Evolutionary conservation across 2,329 filamentous ascomycete species (phyloP).

Genomic region (Tolypocladium nubicola): DNA sequence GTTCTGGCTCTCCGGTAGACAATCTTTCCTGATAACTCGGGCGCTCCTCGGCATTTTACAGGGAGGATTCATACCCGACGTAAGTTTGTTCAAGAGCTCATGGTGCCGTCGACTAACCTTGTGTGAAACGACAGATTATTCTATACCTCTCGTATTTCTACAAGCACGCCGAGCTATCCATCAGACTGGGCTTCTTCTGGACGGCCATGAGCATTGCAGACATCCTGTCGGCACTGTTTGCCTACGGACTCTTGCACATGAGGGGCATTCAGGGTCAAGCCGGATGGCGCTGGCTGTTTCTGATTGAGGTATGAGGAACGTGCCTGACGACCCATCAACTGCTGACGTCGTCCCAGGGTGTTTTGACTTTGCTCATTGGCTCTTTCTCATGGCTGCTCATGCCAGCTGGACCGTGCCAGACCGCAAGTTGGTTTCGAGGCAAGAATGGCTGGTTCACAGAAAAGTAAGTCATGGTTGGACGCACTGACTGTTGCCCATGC

Average conservation of each 20-base stretch:
- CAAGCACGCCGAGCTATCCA: conserved; percentile 57
- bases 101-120: conserved; percentile 1
- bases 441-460: conserved; percentile 30
- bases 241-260: conserved; percentile 24
- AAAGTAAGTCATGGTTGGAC: conserved; percentile 1
- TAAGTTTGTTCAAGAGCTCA: conserved; percentile 8
- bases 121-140: not conserved
- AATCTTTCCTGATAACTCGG: conserved; percentile 27
- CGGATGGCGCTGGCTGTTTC: conserved; percentile 27
- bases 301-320: conserved; percentile 1
- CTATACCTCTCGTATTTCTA: conserved; percentile 69
- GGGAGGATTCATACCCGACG: conserved; percentile 35
- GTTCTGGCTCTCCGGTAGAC: conserved; percentile 26
- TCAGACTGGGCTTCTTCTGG: conserved; percentile 61
- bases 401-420: conserved; percentile 26
- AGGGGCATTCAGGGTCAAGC: conserved; percentile 24
- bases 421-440: conserved; percentile 41
- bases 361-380: conserved; percentile 18
- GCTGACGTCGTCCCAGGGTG: not conserved
- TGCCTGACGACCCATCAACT: too few relatives aligned
- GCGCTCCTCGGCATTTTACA: conserved; percentile 30
- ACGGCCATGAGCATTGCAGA: conserved; percentile 48
- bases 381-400: conserved; percentile 11
- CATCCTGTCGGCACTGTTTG: conserved; percentile 42
- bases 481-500: rapidly evolving